Percentiles rank a stretch among this genome's conserved stretches.
These are phyloP conservation scores for Onygena corvina DNA, from an alignment of 2,329 filamentous ascomycete species.

Conservation along the genomic window DNA sequence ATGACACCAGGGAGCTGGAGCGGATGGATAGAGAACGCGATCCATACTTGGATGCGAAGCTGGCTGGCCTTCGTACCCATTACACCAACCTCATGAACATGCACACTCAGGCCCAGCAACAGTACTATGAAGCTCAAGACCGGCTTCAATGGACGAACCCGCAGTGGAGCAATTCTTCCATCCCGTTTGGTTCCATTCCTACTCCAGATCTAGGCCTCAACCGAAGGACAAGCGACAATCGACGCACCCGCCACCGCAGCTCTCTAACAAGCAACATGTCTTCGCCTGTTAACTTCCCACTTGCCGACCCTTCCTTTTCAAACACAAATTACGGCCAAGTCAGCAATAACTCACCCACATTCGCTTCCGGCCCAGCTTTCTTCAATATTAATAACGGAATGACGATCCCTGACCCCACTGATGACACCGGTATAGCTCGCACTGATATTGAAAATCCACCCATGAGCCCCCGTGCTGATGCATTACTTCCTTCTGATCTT, in stretches of 20 bases:
- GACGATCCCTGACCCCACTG: conserved; percentile 38
- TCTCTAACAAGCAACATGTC: conserved; percentile 39
- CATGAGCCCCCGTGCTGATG: conserved; percentile 53
- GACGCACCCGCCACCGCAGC: conserved; percentile 34
- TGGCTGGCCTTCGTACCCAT: conserved; percentile 32
- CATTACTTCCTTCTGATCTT: conserved; percentile 49
- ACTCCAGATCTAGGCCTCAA: conserved; percentile 33
- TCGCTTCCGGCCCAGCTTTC: conserved; percentile 41
- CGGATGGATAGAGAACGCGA: conserved; percentile 40
- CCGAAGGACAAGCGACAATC: conserved; percentile 31
- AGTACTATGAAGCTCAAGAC: conserved; percentile 37
- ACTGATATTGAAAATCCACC: conserved; percentile 47
- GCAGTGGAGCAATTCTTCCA: conserved; percentile 26
- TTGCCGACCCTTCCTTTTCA: conserved; percentile 31
- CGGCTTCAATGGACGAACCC: conserved; percentile 34
- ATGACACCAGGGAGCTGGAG: conserved; percentile 41
- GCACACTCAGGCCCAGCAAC: conserved; percentile 33
- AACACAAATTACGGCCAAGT: conserved; percentile 38
- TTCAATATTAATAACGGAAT: conserved; percentile 54
- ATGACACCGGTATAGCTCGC: conserved; percentile 31
- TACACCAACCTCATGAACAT: conserved; percentile 34
- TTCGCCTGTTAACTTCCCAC: conserved; percentile 33
- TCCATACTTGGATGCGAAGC: conserved; percentile 36
- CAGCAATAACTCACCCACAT: conserved; percentile 42
- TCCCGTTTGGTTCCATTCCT: conserved; percentile 31